Evolutionary conservation across 495 filamentous ascomycete species (phyloP).

Genomic region (Xylaria curta): DNA sequence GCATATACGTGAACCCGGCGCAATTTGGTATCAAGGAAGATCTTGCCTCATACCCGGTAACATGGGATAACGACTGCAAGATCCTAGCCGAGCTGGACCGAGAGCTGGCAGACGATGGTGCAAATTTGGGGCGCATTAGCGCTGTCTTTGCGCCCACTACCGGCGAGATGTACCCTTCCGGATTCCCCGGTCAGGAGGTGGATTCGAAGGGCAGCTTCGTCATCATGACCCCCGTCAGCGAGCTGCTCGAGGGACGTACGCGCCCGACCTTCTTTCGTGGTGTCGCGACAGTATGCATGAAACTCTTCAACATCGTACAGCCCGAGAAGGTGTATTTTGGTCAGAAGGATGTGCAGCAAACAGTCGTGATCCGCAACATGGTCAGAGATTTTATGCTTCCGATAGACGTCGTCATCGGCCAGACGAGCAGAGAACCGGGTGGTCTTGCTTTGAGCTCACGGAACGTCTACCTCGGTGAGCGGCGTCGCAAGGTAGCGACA

Average conservation of each 20-base stretch:
- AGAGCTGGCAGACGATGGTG: slow-evolving; percentile 66
- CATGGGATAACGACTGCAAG: slow-evolving; percentile 76
- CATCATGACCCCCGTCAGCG: slow-evolving; percentile 83
- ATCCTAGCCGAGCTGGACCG: slow-evolving; percentile 71
- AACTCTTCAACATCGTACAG: slow-evolving; percentile 90
- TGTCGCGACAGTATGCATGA: slow-evolving; percentile 96
- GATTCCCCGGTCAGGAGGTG: slow-evolving; percentile 81
- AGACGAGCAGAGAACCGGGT: slow-evolving; percentile 78
- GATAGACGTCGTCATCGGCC: slow-evolving; percentile 72
- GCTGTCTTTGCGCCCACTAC: slow-evolving; percentile 88
- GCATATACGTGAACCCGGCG: slow-evolving; percentile 94
- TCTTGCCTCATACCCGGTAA: slow-evolving; percentile 85
- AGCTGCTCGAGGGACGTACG: slow-evolving; percentile 80
- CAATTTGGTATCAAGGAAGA: slow-evolving; percentile 95
- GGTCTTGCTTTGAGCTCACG: slow-evolving; percentile 93
- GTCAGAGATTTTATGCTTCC: slow-evolving; percentile 87
- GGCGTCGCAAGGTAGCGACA: slow-evolving; percentile 73
- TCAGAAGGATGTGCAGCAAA: slow-evolving; percentile 98
- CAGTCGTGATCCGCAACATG: slow-evolving; percentile 84
- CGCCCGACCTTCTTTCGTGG: slow-evolving; percentile 97
- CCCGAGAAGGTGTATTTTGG: slow-evolving; percentile 94
- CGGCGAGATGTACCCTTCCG: slow-evolving; percentile 81
- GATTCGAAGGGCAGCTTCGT: slow-evolving; percentile 86
- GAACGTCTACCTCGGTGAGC: slow-evolving; percentile 87
- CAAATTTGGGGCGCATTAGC: slow-evolving; percentile 69